These are phyloP conservation scores for Amniculicola lignicola DNA, from an alignment of 495 filamentous ascomycete genomes.

Conservation along the genomic window DNA sequence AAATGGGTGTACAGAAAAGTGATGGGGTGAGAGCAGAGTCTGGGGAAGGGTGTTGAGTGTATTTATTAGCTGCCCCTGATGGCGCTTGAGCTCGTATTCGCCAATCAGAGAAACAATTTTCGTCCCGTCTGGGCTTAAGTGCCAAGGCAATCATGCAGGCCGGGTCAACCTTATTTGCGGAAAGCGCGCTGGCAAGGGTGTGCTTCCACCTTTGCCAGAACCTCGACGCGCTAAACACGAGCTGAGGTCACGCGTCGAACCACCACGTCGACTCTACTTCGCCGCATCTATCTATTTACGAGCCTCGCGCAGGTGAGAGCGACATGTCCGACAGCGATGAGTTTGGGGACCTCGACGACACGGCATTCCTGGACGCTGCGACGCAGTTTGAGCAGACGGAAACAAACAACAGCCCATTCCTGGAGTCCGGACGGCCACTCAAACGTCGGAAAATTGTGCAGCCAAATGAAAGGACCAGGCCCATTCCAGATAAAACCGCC, in stretches of 20 bases:
- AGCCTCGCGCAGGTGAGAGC: background rate
- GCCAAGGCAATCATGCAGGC: background rate
- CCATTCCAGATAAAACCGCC: conserved; percentile 12
- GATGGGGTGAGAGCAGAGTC: conserved; percentile 1
- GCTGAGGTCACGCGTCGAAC: conserved; percentile 11
- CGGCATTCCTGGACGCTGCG: conserved; percentile 36
- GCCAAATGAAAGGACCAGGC: conserved; percentile 10
- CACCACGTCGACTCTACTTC: too few species aligned
- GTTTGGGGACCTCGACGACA: conserved; percentile 38
- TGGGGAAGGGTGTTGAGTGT: background rate
- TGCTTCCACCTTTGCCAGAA: background rate
- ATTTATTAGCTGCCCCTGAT: conserved; percentile 2
- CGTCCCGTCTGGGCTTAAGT: background rate
- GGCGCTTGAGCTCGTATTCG: conserved; percentile 2
- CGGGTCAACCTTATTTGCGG: conserved; percentile 1
- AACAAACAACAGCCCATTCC: conserved; percentile 32
- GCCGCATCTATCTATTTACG: too few species aligned
- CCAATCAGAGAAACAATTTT: background rate
- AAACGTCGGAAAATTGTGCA: conserved; percentile 28
- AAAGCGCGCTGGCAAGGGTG: background rate
- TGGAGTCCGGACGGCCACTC: conserved; percentile 14
- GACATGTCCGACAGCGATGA: conserved; percentile 40
- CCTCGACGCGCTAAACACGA: conserved; percentile 16
- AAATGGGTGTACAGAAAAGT: conserved; percentile 26
- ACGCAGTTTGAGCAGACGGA: conserved; percentile 35